These are phyloP conservation scores for Cucumis cinereus DNA, from an alignment of 306 rosid genomes.

Conservation along the genomic window DNA sequence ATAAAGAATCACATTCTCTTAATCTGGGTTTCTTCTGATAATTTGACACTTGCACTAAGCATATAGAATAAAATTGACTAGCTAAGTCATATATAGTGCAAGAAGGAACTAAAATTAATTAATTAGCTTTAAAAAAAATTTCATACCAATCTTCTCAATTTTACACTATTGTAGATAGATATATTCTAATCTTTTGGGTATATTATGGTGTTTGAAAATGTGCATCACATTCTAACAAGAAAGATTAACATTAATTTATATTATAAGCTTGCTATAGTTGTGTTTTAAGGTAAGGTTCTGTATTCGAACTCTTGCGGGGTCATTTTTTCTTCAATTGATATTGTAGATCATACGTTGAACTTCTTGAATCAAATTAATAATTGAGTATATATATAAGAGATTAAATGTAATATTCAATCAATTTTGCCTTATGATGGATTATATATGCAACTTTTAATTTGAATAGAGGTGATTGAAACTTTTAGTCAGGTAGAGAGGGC, in stretches of 20 bases:
- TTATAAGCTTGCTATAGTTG: neutral
- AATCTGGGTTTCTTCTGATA: neutral
- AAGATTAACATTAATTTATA: neutral
- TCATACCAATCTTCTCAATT: neutral
- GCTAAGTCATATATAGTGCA: neutral
- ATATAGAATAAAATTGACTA: neutral
- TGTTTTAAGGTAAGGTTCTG: neutral
- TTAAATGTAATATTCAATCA: no score
- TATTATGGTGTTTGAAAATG: neutral
- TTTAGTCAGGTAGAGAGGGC: no score
- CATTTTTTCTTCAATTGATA: neutral
- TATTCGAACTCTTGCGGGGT: neutral
- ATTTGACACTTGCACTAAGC: neutral
- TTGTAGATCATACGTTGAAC: no score
- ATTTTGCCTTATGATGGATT: no score
- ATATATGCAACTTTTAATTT: no score
- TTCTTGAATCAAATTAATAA: neutral
- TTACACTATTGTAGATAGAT: neutral
- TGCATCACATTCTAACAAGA: neutral
- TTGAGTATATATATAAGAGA: neutral
- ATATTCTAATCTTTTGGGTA: neutral
- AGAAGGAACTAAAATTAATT: no score
- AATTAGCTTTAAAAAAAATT: no score
- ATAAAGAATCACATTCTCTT: constrained; percentile 20
- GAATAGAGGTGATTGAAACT: no score